Base-by-base conservation (phyloP, 495 filamentous ascomycete genomes). In the Tuber borchii region DNA sequence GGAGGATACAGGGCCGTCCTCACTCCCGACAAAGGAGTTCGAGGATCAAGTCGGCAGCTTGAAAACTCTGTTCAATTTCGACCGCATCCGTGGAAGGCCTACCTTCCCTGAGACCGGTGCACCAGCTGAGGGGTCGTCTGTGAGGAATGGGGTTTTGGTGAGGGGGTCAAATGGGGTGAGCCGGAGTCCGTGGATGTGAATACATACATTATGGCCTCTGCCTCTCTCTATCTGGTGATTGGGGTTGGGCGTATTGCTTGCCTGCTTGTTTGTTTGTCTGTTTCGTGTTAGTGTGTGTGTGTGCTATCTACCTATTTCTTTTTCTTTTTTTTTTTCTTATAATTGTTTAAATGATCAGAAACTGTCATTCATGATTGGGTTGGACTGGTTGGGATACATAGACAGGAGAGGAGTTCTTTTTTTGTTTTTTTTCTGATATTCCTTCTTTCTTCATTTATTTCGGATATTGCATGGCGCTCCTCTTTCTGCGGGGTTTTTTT, bases 21-120 rank as follows among this genome's bases (percentile, higher is more conserved):
- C 70, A 34, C 71, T 79, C n/a, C 45, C 75, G 37, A 81, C 70
- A 37, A 73, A 71, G 22, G 78, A 81, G 14, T 70, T 80, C 44
- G 69, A 70, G 45, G 44, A 73, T 16, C 74, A 80, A 45, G 76
- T 75, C 26, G 74, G 81, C n/a, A 80, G 74, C 69, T 56, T 81
- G 56, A 83, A 82, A 72, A 83, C 82, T 2, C 70, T 84, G 37
- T 84, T 84, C 70, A 83, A 84, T 75, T 84, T 84, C 71, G 83
- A 84, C 4, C 78, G 78, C 42, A 83, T 83, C 22, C 74, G 81
- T 39, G 81, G 81, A 56, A 70, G 73, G 42, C 80, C 81, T 31
- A 76, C 81, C 20, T 31, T 56, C 16, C 12, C 74, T 17, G 70
- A 73, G 74, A 10, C 22, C 16, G 17, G 17, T 14, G 12, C 26